Evolutionary conservation across 75 land plant species (phyloP), one percentile per base, ranked within the genome.

Genomic region (Cunninghamia lanceolata): DNA sequence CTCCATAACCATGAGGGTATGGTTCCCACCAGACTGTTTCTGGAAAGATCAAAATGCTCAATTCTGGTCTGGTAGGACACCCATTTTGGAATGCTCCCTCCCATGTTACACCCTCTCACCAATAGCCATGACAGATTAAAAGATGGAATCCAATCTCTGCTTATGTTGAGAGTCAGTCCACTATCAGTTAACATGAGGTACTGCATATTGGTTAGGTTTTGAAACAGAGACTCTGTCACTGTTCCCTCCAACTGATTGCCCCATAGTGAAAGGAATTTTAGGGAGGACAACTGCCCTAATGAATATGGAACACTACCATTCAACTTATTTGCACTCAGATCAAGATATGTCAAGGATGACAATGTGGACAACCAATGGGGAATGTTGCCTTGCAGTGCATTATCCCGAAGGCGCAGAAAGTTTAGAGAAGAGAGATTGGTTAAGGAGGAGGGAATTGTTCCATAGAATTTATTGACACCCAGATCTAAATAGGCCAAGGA

Each of bases 251-350:
- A 63, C 19, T 21, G 28, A 63, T 63, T 63, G 68, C 19, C 68
- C 68, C 68, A 63, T 63, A 63, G 17, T 19, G 19, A 63, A 25
- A 63, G 68, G 68, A 25, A 17, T 1, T 63, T 63, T 40, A 95
- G 89, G 9, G 80, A 63, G 70, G 80, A 8, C 4, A 93, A 76
- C 16, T 81, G 30, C 38, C 82, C 85, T 5, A 91, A 1, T 6
- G 82, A 89, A 1, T 46, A 25, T 28, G 94, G 94, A 17, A 93
- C 59, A 0, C 82, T 34, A 34, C 94, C 94, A 42, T 87, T 56
- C 3, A 93, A 45, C 0, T 54, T 63, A 59, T 91, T 92, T 25
- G 53, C 46, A 4, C 86, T 84, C 80, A 93, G 53, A 86, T 91
- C 91, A 28, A 93, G 30, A 3, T 79, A 78, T 14, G 71, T 80